Evolutionary conservation across 1,139 yeast species (phyloP), one percentile per base, ranked within the genome.

Genomic region (Suhomyces coccinellae): DNA sequence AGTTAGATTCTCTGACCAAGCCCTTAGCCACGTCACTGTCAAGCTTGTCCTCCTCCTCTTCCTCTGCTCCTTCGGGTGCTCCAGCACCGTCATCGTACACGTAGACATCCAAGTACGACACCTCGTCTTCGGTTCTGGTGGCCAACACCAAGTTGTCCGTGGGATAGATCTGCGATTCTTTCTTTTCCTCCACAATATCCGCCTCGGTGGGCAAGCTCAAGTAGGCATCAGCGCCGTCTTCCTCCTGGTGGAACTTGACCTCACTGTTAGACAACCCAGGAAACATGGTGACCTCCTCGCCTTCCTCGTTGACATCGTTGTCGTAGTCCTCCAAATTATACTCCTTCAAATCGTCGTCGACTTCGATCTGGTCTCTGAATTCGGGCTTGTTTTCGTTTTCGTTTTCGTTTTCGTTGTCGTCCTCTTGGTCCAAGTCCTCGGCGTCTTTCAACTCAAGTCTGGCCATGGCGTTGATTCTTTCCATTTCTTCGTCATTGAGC

Each of bases 21-120:
- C 91, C 91, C 51, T 76, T 77, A 48, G 87, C 86, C 14, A 82
- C 85, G 60, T 82, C 87, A 12, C 78, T 79, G 58, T 83, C 86
- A 38, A 71, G 67, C 52, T 77, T 77, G 57, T 82, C 90, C 45
- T 72, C 83, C 45, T 75, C 85, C 50, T 82, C 89, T 50, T 76
- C 82, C 16, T 63, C 60, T 9, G 80, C 78, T 8, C 81, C 83
- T 17, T 69, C 75, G 43, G 86, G 87, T 42, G 86, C 87, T 27
- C 91, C 93, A 15, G 93, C 91, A 61, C 95, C 95, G 61, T 91
- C 97, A 63, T 93, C 98, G 64, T 91, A 93, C 26, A 95, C 88
- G 59, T 91, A 91, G 2, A 93, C 95, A 59, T 93, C 99, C 59
- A 93, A 74, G 61, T 86, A 87, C 12, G 97, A 90, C 37, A 93